Evolutionary conservation across 169 alveolate species (phyloP), one percentile per base, ranked within the genome.

Genomic region (Cryptosporidium parvum): DNA sequence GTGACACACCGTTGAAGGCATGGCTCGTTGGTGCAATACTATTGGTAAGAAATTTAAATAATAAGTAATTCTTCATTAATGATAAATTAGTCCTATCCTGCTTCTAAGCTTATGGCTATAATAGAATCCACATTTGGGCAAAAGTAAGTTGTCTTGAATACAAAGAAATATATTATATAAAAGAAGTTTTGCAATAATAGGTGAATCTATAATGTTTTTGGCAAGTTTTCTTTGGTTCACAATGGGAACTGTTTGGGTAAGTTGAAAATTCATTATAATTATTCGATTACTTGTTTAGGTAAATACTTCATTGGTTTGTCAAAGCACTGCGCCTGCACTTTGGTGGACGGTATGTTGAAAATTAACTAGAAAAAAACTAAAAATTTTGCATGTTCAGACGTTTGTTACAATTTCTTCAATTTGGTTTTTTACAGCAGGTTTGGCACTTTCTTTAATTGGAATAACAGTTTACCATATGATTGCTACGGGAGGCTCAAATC

Each of bases 341-440:
- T 80, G 89, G 89, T 80, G 89, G 89, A 80, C 89, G 62, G 89
- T 80, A 80, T 18, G 89, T 80, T 51, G 53, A 80, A 59, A 65
- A 18, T 62, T 42, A 42, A 61, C 39, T 8, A 18, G n/a, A 23
- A 62, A 42, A 42, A 18, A 16, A 44, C 23, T 8, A n/a, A n/a
- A 39, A 42, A 52, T 12, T 44, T 26, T 45, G 18, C 37, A 35
- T 6, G 39, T 23, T 80, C 42, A 80, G 89, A 42, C 75, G 21
- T 80, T 80, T 33, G 75, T 80, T 21, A 80, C 89, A 26, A 51
- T 80, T 59, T 80, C 89, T n/a, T 62, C 89, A 26, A 59, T 80
- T 42, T 80, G 89, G 89, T 80, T 80, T 51, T 80, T 80, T 48
- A 65, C 75, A 10, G 89, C 89, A 18, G 89, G 89, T 16, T 37